Evolutionary conservation across 139 green algal genomes (phyloP).

Genomic region (Protoeuglena noctilucae): DNA sequence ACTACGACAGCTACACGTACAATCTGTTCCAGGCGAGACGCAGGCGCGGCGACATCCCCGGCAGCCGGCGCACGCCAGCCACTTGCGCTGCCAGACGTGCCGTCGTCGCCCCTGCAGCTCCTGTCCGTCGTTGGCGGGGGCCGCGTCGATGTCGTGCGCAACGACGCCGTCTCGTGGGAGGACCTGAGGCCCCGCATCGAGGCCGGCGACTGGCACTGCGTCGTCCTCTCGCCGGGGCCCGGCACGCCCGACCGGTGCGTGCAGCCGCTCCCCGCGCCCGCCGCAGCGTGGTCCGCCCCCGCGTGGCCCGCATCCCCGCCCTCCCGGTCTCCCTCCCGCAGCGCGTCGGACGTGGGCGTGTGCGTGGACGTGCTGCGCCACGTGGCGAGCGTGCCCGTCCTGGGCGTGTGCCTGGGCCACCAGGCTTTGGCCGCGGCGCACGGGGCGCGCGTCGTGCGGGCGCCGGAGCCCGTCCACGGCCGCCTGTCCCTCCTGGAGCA

Average conservation of each 20-base stretch:
- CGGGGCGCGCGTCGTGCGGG: slow-evolving; percentile 43
- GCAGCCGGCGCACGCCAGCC: too few species aligned
- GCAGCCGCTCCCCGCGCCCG: too few species aligned
- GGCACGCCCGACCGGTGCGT: slow-evolving; percentile 56
- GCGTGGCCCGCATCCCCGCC: too few species aligned
- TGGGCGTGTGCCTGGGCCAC: slow-evolving; percentile 94
- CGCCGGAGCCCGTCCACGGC: slow-evolving; percentile 81
- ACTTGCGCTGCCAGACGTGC: too few species aligned
- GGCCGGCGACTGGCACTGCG: slow-evolving; percentile 31
- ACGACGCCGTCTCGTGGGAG: slow-evolving; percentile 48
- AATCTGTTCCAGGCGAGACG: slow-evolving; percentile 95
- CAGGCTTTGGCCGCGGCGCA: slow-evolving; percentile 67
- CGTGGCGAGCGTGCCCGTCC: slow-evolving; percentile 45
- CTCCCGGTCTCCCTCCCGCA: too few species aligned
- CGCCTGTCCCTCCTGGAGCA: slow-evolving; percentile 55
- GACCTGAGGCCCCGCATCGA: slow-evolving; percentile 30
- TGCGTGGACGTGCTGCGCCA: slow-evolving; percentile 42
- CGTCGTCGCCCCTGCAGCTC: too few species aligned
- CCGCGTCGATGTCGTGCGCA: slow-evolving; percentile 69
- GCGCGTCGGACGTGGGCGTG: slow-evolving; percentile 64
- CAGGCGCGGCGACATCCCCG: too few species aligned
- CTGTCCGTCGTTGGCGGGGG: too few species aligned
- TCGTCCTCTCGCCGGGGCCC: slow-evolving; percentile 93
- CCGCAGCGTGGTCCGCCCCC: too few species aligned
- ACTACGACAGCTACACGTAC: slow-evolving; percentile 97